Conservation (phyloP, 2,329 filamentous ascomycete species). For the Fusarium paranaense region DNA sequence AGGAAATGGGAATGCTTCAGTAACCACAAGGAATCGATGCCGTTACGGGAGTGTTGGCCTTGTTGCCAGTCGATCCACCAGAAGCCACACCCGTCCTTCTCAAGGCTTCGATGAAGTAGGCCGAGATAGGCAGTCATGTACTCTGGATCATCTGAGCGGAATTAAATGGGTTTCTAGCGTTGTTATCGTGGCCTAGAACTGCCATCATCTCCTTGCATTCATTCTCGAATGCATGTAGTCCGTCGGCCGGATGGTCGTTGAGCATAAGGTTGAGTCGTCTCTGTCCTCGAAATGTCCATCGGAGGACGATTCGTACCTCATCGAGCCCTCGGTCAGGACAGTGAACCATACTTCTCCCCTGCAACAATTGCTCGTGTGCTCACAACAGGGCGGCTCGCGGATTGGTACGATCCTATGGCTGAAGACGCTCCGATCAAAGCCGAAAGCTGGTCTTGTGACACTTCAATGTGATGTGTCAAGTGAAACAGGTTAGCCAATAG, state of each 20-base stretch:
- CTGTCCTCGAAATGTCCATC: too few relatives aligned
- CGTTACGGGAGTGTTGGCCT: conserved; percentile 57
- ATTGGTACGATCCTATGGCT: neutral
- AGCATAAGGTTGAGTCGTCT: neutral
- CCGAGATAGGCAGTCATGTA: conserved; percentile 57
- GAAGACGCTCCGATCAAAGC: neutral
- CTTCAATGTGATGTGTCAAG: neutral
- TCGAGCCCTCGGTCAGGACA: neutral
- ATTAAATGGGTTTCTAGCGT: neutral
- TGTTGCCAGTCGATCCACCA: conserved; percentile 79
- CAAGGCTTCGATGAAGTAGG: conserved; percentile 66
- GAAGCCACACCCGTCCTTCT: conserved; percentile 69
- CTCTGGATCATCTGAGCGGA: neutral
- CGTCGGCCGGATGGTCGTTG: neutral
- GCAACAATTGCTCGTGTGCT: neutral
- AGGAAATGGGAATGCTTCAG: too few relatives aligned
- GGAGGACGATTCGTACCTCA: too few relatives aligned
- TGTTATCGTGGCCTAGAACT: neutral
- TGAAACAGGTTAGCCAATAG: neutral
- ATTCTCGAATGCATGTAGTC: neutral
- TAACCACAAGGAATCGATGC: neutral
- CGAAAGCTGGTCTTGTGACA: neutral
- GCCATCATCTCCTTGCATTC: neutral
- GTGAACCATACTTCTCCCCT: neutral
- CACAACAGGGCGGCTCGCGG: neutral